phyloP scores from a whole-genome alignment of 805 yeast species.

The Teunomyces gatunensis region DNA sequence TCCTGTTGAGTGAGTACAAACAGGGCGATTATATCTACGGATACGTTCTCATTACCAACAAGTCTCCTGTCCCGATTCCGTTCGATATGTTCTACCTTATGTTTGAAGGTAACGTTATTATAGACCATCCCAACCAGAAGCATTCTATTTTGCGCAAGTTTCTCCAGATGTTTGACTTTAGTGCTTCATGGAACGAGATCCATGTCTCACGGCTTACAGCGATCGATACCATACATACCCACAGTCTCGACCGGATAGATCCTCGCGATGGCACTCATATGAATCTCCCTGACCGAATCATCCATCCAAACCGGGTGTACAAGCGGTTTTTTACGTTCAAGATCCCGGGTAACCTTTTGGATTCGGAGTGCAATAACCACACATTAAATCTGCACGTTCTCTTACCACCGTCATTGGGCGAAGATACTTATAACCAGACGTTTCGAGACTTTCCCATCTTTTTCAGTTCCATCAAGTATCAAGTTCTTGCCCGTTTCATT shows the following conservation, averaged over 20 bases:
- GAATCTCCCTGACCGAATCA: constrained; percentile 15
- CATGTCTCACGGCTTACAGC: constrained; percentile 31
- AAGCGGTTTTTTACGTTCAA: constrained; percentile 43
- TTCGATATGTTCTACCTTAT: constrained; percentile 64
- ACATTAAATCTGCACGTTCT: constrained; percentile 28
- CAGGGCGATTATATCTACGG: constrained; percentile 70
- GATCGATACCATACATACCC: constrained; percentile 7
- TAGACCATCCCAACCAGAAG: constrained; percentile 16
- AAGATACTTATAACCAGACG: constrained; percentile 8
- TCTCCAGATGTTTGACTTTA: constrained; percentile 49
- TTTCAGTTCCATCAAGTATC: constrained; percentile 29
- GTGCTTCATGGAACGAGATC: constrained; percentile 49
- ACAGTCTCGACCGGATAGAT: constrained; percentile 20
- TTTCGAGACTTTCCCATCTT: constrained; percentile 30
- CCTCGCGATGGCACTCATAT: constrained; percentile 24
- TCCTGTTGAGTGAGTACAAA: constrained; percentile 47
- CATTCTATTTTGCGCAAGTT: constrained; percentile 22
- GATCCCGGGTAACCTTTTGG: constrained; percentile 37
- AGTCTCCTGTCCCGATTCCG: constrained; percentile 38
- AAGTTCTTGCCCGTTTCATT: constrained; percentile 35
- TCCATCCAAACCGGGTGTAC: constrained; percentile 24
- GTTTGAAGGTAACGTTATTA: constrained; percentile 46
- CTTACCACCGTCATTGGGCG: constrained; percentile 37
- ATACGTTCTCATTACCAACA: constrained; percentile 44
- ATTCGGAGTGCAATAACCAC: constrained; percentile 36